Evolutionary conservation across 768 basidiomycete genomes (phyloP).

Genomic region (Imleria badia): DNA sequence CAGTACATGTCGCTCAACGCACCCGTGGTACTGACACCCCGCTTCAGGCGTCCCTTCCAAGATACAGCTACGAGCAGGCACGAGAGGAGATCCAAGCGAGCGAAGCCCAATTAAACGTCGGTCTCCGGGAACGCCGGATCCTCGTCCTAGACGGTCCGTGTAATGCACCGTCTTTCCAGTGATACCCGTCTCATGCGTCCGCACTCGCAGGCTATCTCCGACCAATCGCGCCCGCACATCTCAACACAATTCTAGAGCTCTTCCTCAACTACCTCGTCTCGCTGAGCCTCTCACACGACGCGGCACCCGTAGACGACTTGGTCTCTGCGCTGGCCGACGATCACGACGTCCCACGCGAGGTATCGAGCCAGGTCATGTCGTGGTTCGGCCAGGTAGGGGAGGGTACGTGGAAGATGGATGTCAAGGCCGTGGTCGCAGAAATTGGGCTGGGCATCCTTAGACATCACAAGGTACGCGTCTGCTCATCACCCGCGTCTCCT

Average conservation of each 20-base stretch:
- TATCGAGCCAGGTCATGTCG: slow-evolving; percentile 67
- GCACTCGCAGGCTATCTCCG: slow-evolving; percentile 59
- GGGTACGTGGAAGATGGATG: slow-evolving; percentile 67
- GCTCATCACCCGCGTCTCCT: background rate
- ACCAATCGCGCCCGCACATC: slow-evolving; percentile 65
- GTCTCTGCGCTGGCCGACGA: slow-evolving; percentile 62
- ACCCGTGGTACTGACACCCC: background rate
- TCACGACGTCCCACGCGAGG: slow-evolving; percentile 62
- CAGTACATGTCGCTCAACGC: slow-evolving; percentile 6
- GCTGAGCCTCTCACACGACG: slow-evolving; percentile 49
- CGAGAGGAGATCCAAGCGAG: slow-evolving; percentile 75
- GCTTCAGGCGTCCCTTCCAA: slow-evolving; percentile 42
- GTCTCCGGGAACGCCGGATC: slow-evolving; percentile 66
- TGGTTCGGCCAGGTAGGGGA: slow-evolving; percentile 75
- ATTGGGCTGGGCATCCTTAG: slow-evolving; percentile 76
- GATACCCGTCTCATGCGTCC: background rate
- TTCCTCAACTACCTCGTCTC: slow-evolving; percentile 76
- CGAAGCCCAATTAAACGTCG: slow-evolving; percentile 65
- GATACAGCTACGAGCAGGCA: slow-evolving; percentile 53
- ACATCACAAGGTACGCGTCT: slow-evolving; percentile 47
- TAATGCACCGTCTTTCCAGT: background rate
- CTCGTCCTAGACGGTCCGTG: slow-evolving; percentile 65
- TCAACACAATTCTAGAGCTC: slow-evolving; percentile 69
- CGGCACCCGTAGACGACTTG: slow-evolving; percentile 60
- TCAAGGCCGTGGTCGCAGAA: slow-evolving; percentile 60